These are phyloP conservation scores for Carex sylvatica DNA, from an alignment of 202 grass and related monocot genomes.

Conservation along the genomic window DNA sequence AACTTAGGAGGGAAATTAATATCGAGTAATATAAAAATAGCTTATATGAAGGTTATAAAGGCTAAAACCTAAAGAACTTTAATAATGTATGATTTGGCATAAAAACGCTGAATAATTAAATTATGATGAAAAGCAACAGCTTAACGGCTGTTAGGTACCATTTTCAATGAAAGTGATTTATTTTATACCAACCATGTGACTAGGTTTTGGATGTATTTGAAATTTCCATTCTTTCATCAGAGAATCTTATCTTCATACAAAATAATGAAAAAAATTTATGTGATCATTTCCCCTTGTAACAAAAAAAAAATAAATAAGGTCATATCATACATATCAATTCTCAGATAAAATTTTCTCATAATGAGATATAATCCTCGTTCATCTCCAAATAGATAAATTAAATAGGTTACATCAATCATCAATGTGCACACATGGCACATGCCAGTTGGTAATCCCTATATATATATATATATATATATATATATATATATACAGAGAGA, in stretches of 20 bases:
- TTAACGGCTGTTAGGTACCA: slow-evolving; percentile 26
- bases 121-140: slow-evolving; percentile 27
- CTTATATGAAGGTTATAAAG: neutral
- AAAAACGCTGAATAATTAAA: slow-evolving; percentile 14
- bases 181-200: slow-evolving; percentile 28
- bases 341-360: neutral
- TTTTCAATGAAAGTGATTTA: slow-evolving; percentile 29
- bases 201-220: slow-evolving; percentile 22
- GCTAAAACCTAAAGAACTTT: slow-evolving; percentile 2
- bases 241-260: neutral
- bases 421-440: neutral
- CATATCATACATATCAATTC: neutral
- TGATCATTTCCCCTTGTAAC: neutral
- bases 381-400: neutral
- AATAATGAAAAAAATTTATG: neutral
- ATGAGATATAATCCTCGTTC: neutral
- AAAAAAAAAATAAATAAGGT: neutral
- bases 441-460: neutral
- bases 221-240: neutral
- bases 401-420: neutral
- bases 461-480: no score
- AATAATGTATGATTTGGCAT: slow-evolving; percentile 2
- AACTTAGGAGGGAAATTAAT: neutral
- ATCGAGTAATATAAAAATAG: neutral
- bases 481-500: no score